Evolutionary conservation across 1,284 basidiomycete species (phyloP), one percentile per base, ranked within the genome.

Genomic region (Cutaneotrichosporon arboriforme): DNA sequence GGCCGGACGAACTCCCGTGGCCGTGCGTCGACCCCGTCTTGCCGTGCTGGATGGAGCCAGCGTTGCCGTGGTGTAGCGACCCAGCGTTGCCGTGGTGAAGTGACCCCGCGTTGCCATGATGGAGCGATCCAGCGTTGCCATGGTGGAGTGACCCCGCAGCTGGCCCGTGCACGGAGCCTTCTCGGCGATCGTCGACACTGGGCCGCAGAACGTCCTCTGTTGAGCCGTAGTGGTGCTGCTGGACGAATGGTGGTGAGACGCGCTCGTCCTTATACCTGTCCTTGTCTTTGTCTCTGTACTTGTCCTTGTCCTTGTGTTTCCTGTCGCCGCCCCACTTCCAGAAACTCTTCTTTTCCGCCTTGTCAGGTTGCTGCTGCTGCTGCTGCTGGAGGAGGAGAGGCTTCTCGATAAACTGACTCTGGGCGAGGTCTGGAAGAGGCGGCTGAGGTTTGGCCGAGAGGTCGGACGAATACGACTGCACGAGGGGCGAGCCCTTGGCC

Each of bases 151-250:
- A 22, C 40, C 15, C 21, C 13, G n/a, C n/a, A n/a, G n/a, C n/a
- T n/a, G n/a, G n/a, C n/a, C 21, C 14, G 10, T 50, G 40, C 8
- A 15, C 23, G 12, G 40, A 41, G 18, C 33, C 58, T 3, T 54
- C 57, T 23, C 49, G 47, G 34, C 52, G 50, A 15, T 61, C 60
- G 12, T 66, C 64, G 12, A 47, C 23, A 14, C 59, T 59, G 12
- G 51, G 53, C 41, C 57, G 47, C 14, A 46, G 46, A 1, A 52
- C 55, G 8, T 55, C 59, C 1, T 39, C 49, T 13, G 39, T 45
- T 22, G 39, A 40, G 13, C 33, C 20, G 21, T 20, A 40, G n/a
- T 10, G 40, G 21, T 8, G 50, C 13, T 33, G 46, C 7, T 13
- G 22, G 4, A 22, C 5, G 13, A 38, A 35, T 8, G 46, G 40